Conservation (phyloP, 176 grass and related monocot species). For the Aegilops sharonensis region DNA sequence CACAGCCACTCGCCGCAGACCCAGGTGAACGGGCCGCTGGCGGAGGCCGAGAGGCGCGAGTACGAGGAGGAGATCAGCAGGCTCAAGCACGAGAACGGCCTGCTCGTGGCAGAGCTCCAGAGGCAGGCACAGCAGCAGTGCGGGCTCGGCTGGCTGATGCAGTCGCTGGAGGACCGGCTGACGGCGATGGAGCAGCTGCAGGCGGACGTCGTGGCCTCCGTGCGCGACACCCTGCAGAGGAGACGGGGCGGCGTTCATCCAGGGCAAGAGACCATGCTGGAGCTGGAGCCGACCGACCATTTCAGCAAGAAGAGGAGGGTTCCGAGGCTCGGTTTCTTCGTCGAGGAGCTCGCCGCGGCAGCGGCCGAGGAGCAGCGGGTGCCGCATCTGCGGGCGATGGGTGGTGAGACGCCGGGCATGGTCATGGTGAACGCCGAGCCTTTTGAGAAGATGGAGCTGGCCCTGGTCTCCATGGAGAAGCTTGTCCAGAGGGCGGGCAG, state of each 20-base stretch:
- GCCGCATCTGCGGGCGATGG: neutral
- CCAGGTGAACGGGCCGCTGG: conserved; percentile 34
- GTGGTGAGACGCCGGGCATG: neutral
- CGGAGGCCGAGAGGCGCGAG: conserved; percentile 47
- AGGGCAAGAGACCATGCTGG: neutral
- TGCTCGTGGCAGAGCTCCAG: conserved; percentile 48
- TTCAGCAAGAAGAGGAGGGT: conserved; percentile 77
- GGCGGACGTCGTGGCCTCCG: conserved; percentile 30
- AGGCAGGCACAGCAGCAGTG: conserved; percentile 47
- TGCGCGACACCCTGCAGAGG: conserved; percentile 51
- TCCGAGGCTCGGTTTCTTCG: conserved; percentile 39
- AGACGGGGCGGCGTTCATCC: conserved; percentile 12
- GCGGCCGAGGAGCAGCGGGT: conserved; percentile 33
- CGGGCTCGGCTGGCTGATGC: conserved; percentile 65
- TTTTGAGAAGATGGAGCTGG: conserved; percentile 74
- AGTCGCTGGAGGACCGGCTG: conserved; percentile 57
- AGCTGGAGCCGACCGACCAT: neutral
- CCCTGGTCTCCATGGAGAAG: conserved; percentile 70
- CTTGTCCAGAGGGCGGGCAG: conserved; percentile 48
- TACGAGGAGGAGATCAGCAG: conserved; percentile 69
- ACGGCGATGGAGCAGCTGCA: conserved; percentile 54
- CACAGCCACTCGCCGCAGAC: conserved; percentile 75
- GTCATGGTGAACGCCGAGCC: conserved; percentile 17
- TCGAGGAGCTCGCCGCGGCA: neutral
- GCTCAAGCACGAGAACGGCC: conserved; percentile 62